Base-by-base conservation (phyloP, 495 filamentous ascomycete species). In the Cairneyella variabilis region DNA sequence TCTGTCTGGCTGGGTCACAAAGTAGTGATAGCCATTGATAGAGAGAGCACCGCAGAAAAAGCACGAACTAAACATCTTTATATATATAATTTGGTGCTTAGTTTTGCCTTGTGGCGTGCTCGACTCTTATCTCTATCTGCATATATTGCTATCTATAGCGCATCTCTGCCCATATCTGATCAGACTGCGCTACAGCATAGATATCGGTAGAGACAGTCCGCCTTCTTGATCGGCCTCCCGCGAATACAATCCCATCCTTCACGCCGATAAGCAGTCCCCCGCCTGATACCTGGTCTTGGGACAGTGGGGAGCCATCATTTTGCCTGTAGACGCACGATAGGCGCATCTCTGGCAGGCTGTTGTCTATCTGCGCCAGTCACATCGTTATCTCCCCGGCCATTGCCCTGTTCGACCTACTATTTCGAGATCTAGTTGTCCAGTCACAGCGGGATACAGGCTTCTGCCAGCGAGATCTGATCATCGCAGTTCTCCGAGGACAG, bases 401-500 rank as follows among this genome's bases (percentile, higher is more conserved):
- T 47, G 43, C 3, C 49, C 22, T 61, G 53, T 36, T 57, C 26
- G 46, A 57, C 52, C 42, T 54, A 23, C 55, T 53, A 3, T 36
- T 49, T 62, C 37, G 21, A 50, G 48, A 40, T 23, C 30, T 18
- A 25, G 11, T 21, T 54, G 11, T 32, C n/a, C n/a, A n/a, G n/a
- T n/a, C n/a, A n/a, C n/a, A n/a, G n/a, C n/a, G n/a, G n/a, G 14
- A n/a, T 26, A 22, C 18, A 17, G 30, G 26, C 21, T 32, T 14
- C 28, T 32, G 14, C 28, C 28, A 32, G 30, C 9, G 47, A 46
- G 41, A 27, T 30, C 43, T 46, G 45, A 38, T 38, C 40, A 38
- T 63, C 56, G 53, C 60, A 25, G 34, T 53, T 53, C 53, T 54
- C 56, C 60, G 56, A 63, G 56, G 52, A 39, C 56, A 59, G 56